Conservation (phyloP, 2,329 filamentous ascomycete species). For the Aspergillus tamarii region DNA sequence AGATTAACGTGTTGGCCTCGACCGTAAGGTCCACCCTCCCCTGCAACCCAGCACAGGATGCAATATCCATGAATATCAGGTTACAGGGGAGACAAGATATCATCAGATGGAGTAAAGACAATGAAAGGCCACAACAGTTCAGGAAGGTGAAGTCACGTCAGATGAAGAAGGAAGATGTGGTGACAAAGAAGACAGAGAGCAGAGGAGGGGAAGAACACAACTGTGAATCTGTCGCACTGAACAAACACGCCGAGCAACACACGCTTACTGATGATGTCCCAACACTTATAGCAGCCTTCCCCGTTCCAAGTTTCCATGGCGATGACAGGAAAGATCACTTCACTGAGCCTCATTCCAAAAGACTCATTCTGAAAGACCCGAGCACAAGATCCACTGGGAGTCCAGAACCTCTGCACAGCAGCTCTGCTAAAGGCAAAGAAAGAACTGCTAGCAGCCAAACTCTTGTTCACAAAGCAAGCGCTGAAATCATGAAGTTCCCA, state of each 20-base stretch:
- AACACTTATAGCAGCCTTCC: constrained; percentile 4
- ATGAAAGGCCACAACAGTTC: neutral
- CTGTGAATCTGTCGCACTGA: constrained; percentile 8
- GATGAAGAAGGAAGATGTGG: constrained; percentile 1
- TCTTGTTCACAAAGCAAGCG: neutral
- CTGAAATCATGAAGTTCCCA: constrained; percentile 10
- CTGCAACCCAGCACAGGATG: constrained; percentile 1
- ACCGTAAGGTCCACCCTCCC: neutral
- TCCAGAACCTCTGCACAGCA: neutral
- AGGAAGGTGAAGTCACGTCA: neutral
- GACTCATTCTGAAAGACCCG: constrained; percentile 5
- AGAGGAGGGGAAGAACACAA: constrained; percentile 1
- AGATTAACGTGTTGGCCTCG: constrained; percentile 13
- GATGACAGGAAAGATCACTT: neutral
- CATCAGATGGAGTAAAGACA: neutral
- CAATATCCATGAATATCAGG: constrained; percentile 1
- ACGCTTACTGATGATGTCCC: constrained; percentile 7
- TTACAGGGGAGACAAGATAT: constrained; percentile 4
- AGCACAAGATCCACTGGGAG: constrained; percentile 11
- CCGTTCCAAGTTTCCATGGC: neutral
- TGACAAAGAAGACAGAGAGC: neutral
- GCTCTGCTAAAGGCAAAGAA: neutral
- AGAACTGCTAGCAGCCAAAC: neutral
- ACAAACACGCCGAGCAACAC: constrained; percentile 10
- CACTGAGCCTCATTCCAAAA: neutral